A percentile compares a stretch with the other conserved stretches of the same genome.
Evolutionary conservation across 768 basidiomycete species (phyloP).

Genomic region (Phaeotremella fagi): DNA sequence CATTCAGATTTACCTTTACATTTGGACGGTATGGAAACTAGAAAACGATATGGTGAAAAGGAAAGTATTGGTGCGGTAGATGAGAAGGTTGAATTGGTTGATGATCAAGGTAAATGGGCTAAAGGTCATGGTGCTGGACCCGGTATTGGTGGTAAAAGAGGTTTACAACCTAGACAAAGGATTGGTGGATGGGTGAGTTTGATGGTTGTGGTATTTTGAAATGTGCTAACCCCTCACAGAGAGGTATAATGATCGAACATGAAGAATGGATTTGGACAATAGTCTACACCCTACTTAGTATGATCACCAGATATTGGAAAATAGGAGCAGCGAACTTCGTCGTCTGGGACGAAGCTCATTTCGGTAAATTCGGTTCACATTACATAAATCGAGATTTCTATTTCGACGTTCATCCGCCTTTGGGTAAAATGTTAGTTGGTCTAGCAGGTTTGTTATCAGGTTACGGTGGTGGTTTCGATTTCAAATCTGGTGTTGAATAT

Average conservation of each 20-base stretch:
- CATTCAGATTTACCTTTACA: slow-evolving; percentile 21
- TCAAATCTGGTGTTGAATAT: slow-evolving; percentile 84
- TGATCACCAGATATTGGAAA: slow-evolving; percentile 89
- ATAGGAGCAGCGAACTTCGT: slow-evolving; percentile 82
- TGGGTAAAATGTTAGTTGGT: slow-evolving; percentile 98
- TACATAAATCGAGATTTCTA: slow-evolving; percentile 99
- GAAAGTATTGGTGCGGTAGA: slow-evolving; percentile 4
- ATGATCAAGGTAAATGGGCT: slow-evolving; percentile 41
- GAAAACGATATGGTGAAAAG: slow-evolving; percentile 26
- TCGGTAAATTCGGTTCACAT: slow-evolving; percentile 97
- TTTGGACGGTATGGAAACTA: slow-evolving; percentile 29
- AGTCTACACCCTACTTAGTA: slow-evolving; percentile 85
- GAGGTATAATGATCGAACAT: slow-evolving; percentile 41
- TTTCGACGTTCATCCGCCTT: slow-evolving; percentile 97
- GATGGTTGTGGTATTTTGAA: not conserved
- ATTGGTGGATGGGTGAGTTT: slow-evolving; percentile 38
- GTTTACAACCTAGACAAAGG: slow-evolving; percentile 41
- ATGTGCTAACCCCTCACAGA: slow-evolving; percentile 12
- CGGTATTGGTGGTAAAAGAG: slow-evolving; percentile 42
- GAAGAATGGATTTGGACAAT: slow-evolving; percentile 50
- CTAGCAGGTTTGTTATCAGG: slow-evolving; percentile 85
- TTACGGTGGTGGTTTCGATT: slow-evolving; percentile 87
- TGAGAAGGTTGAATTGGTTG: slow-evolving; percentile 13
- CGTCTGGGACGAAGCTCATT: slow-evolving; percentile 99
- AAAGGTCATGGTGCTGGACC: slow-evolving; percentile 45